These are phyloP conservation scores for Aspergillus sp. DNA, from an alignment of 2,329 filamentous ascomycete species.

Conservation along the genomic window DNA sequence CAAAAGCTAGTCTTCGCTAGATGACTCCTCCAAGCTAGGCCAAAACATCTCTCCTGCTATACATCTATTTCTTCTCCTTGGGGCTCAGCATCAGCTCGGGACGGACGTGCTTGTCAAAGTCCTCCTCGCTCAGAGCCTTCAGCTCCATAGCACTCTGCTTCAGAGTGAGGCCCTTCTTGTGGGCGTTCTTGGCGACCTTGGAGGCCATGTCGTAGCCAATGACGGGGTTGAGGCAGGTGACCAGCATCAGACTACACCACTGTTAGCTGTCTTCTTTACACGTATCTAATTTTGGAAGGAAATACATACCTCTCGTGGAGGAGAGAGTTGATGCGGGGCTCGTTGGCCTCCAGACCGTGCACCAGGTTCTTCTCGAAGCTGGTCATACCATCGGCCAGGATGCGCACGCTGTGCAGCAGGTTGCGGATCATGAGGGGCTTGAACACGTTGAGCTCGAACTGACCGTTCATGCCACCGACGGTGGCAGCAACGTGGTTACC, in stretches of 20 bases:
- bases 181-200: constrained; percentile 97
- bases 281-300: too few relatives aligned
- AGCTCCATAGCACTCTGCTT: constrained; percentile 95
- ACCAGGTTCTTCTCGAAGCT: constrained; percentile 96
- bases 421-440: constrained; percentile 97
- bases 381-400: constrained; percentile 88
- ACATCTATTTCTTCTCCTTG: constrained; percentile 62
- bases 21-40: constrained; percentile 16
- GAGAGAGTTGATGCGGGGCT: constrained; percentile 84
- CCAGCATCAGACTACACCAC: constrained; percentile 81
- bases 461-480: constrained; percentile 93
- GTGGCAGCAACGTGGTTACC: constrained; percentile 94
- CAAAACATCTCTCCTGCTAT: constrained; percentile 9
- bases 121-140: constrained; percentile 80
- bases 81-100: constrained; percentile 96
- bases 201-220: constrained; percentile 97
- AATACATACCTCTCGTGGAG: constrained; percentile 80
- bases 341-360: constrained; percentile 83
- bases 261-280: constrained; percentile 24
- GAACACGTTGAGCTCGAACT: constrained; percentile 99
- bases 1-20: constrained; percentile 19
- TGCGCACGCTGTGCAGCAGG: constrained; percentile 84
- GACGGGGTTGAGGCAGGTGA: constrained; percentile 95
- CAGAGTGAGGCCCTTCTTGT: constrained; percentile 94
- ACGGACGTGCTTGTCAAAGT: constrained; percentile 86